A percentile compares a stretch with the other conserved stretches of the same genome.
These are phyloP conservation scores for Collybia sp. DNA, from an alignment of 768 basidiomycete species.

Conservation along the genomic window DNA sequence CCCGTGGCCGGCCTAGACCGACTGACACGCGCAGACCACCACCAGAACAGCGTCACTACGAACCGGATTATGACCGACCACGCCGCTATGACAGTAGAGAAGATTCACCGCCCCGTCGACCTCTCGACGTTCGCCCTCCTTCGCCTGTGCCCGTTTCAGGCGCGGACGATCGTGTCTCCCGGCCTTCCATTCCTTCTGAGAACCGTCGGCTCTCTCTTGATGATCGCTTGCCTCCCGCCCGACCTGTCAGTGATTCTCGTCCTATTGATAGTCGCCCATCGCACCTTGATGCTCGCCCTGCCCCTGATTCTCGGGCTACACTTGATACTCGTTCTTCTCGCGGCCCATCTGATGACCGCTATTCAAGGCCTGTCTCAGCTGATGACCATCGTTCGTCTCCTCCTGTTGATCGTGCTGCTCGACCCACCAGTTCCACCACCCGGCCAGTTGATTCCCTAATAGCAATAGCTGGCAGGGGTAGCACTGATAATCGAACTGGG, in stretches of 20 bases:
- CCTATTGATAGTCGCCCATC: slow-evolving; percentile 23
- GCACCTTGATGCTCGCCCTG: slow-evolving; percentile 19
- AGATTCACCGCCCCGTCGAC: slow-evolving; percentile 11
- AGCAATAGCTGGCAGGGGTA: slow-evolving; percentile 13
- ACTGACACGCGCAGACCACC: slow-evolving; percentile 35
- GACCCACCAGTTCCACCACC: slow-evolving; percentile 7
- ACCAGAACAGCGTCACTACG: slow-evolving; percentile 44
- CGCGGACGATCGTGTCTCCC: slow-evolving; percentile 2
- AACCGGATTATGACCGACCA: slow-evolving; percentile 31
- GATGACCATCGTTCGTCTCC: slow-evolving; percentile 20
- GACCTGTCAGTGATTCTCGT: slow-evolving; percentile 12
- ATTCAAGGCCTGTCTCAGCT: slow-evolving; percentile 20
- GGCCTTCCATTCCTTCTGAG: slow-evolving; percentile 10
- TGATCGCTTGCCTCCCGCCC: slow-evolving; percentile 13
- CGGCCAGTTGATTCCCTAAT: slow-evolving; percentile 13
- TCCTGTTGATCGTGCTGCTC: slow-evolving; percentile 5
- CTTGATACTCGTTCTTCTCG: slow-evolving; percentile 18
- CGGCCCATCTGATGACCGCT: slow-evolving; percentile 24
- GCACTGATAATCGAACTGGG: slow-evolving; percentile 5
- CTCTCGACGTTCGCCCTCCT: slow-evolving; percentile 22
- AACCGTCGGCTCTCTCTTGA: slow-evolving; percentile 7
- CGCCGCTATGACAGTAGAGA: slow-evolving; percentile 18
- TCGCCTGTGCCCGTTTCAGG: slow-evolving; percentile 24
- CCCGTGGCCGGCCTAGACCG: slow-evolving; percentile 12
- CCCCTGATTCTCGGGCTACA: slow-evolving; percentile 15